Base-by-base conservation (phyloP, 1,139 yeast genomes). In the Yamadazyma sp. region DNA sequence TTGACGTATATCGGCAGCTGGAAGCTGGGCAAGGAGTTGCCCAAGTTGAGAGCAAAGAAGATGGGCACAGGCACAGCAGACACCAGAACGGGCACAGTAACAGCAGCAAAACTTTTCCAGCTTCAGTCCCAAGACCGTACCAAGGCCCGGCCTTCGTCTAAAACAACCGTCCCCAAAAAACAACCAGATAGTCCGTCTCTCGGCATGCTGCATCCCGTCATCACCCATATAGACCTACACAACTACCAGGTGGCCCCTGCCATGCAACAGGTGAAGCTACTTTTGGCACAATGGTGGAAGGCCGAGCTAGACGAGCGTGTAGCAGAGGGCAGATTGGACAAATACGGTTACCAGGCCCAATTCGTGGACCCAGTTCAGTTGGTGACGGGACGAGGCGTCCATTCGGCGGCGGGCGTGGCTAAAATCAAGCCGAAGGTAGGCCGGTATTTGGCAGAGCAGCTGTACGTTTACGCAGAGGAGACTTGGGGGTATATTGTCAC, bases 321-420 rank as follows among this genome's bases (percentile, higher is more conserved):
- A 34, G 36, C 58, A 4, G 59, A 65, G 20, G 77, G 78, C 2
- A 60, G 57, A 14, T 39, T 68, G 23, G 54, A 61, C 8, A 53
- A 58, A 27, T 62, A 54, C 39, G 64, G 69, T 1, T 38, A 58
- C 2, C 48, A 44, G 23, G 74, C 67, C 2, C 37, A 44, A 23
- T 56, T 67, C 54, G 68, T 71, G 1, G 60, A 56, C 2, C 69
- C 70, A 0, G 49, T 80, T 11, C 50, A 47, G 2, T 56, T 81
- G 0, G 59, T 81, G 2, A 80, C 87, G 0, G 88, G 88, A 0
- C 56, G 85, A 43, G 88, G 88, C 0, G 51, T 80, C 10, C 88
- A 82, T 55, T 79, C 86, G 25, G 59, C 49, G 1, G 75, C 73
- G 11, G 84, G 84, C 1, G 55, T 62, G 1, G 64, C 81, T 0